A percentile compares a stretch with the other conserved stretches of the same genome.
These are phyloP conservation scores for Ensete ventricosum DNA, from an alignment of 176 grass and related monocot genomes.

Conservation along the genomic window DNA sequence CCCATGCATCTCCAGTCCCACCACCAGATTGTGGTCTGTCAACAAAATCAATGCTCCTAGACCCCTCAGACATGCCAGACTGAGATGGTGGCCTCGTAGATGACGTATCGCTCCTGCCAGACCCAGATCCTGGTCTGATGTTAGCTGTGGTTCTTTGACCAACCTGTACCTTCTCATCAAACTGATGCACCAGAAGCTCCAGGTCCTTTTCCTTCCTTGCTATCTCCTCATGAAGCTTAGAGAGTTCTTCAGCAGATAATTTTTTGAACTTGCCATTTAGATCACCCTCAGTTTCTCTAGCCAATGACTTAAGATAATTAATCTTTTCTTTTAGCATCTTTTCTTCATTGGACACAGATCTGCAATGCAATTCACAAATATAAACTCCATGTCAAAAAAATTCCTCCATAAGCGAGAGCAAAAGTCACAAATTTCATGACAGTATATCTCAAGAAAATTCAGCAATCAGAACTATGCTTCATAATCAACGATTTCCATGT, in stretches of 20 bases:
- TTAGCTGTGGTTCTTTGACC: conserved; percentile 14
- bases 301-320: conserved; percentile 23
- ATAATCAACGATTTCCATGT: too few relatives aligned
- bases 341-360: conserved; percentile 13
- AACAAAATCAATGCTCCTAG: conserved; percentile 12
- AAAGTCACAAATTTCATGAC: too few relatives aligned
- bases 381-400: not conserved
- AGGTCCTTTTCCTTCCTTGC: conserved; percentile 29
- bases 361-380: conserved; percentile 1
- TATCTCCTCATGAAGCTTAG: conserved; percentile 21
- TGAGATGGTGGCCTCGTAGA: conserved; percentile 10
- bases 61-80: conserved; percentile 12
- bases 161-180: conserved; percentile 30
- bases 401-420: too few relatives aligned
- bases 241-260: conserved; percentile 23
- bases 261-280: not conserved
- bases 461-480: too few relatives aligned
- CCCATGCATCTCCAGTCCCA: conserved; percentile 38
- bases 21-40: conserved; percentile 69
- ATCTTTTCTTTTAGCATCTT: conserved; percentile 35
- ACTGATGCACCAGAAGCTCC: conserved; percentile 16
- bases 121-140: conserved; percentile 28
- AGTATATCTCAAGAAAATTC: too few relatives aligned
- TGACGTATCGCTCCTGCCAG: conserved; percentile 24
- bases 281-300: conserved; percentile 17